Evolutionary conservation across 1,284 basidiomycete genomes (phyloP).

Genomic region (Melanopsichium pennsylvanicum): DNA sequence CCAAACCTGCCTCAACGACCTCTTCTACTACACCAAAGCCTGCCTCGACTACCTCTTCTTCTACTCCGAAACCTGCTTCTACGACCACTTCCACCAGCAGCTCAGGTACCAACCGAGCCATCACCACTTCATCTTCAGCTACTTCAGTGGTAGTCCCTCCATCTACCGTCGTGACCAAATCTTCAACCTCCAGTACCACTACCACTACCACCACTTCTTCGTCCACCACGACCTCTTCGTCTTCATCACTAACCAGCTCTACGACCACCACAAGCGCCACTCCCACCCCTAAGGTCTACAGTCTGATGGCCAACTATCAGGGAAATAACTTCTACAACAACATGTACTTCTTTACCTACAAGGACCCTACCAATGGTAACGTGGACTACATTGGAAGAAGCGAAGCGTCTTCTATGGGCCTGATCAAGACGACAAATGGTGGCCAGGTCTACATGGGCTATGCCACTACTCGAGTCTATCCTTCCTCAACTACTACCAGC

Average conservation of each 20-base stretch:
- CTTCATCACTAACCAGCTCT: conserved; percentile 9
- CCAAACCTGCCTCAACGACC: neutral
- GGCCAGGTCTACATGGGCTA: conserved; percentile 44
- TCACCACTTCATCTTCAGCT: conserved; percentile 3
- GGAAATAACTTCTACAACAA: conserved; percentile 53
- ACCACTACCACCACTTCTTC: neutral
- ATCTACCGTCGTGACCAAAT: too few species aligned
- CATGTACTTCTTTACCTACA: conserved; percentile 52
- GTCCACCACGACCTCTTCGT: conserved; percentile 2
- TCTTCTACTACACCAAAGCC: conserved; percentile 6
- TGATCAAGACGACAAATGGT: conserved; percentile 38
- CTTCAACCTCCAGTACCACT: neutral
- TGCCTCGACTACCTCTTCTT: neutral
- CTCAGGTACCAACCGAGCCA: conserved; percentile 14
- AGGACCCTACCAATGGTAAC: conserved; percentile 50
- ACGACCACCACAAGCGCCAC: conserved; percentile 16
- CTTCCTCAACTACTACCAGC: conserved; percentile 7
- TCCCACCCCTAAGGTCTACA: conserved; percentile 37
- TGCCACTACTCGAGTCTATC: conserved; percentile 42
- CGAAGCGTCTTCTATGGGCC: conserved; percentile 27
- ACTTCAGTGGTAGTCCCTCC: too few species aligned
- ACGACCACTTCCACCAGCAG: conserved; percentile 1
- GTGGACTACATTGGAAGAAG: conserved; percentile 36
- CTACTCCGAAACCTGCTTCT: neutral
- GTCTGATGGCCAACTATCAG: conserved; percentile 30